A percentile compares a stretch with the other conserved stretches of the same genome.
These are phyloP conservation scores for Saturnispora silvae DNA, from an alignment of 805 yeast species.

Conservation along the genomic window DNA sequence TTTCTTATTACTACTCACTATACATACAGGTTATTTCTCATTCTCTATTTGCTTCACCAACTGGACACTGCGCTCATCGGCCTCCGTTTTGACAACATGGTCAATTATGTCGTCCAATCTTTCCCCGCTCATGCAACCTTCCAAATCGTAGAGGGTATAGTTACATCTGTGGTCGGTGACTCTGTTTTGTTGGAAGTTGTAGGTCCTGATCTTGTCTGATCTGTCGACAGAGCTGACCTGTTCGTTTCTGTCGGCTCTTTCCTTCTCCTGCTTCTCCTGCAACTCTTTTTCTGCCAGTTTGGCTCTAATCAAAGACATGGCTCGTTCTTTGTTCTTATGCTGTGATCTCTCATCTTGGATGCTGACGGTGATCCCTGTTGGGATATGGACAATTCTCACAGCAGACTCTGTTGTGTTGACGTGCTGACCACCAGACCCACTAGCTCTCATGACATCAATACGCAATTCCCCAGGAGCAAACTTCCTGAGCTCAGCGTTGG, in stretches of 20 bases:
- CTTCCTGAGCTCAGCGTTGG: constrained; percentile 32
- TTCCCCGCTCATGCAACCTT: constrained; percentile 52
- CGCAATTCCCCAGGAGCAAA: constrained; percentile 83
- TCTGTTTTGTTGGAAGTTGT: constrained; percentile 86
- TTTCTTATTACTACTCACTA: no score
- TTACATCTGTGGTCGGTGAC: constrained; percentile 93
- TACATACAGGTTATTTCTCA: no score
- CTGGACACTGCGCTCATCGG: constrained; percentile 33
- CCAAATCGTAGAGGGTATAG: constrained; percentile 63
- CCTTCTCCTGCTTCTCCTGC: constrained; percentile 51
- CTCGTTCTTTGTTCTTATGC: constrained; percentile 88
- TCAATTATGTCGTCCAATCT: constrained; percentile 46
- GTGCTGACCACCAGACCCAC: constrained; percentile 54
- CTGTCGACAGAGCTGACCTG: constrained; percentile 87
- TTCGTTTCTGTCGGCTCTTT: constrained; percentile 55
- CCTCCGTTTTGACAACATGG: constrained; percentile 37
- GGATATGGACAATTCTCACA: constrained; percentile 82
- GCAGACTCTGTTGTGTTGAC: constrained; percentile 66
- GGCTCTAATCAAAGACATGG: constrained; percentile 71
- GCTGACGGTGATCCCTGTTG: constrained; percentile 78
- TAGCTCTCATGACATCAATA: constrained; percentile 73
- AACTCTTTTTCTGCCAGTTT: constrained; percentile 76
- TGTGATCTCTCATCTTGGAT: constrained; percentile 96
- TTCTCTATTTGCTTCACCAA: constrained; percentile 22
- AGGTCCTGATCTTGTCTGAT: constrained; percentile 87